A percentile compares a stretch with the other conserved stretches of the same genome.
Evolutionary conservation across 2,329 filamentous ascomycete species (phyloP).

Genomic region (Paraphaeosphaeria minitans): DNA sequence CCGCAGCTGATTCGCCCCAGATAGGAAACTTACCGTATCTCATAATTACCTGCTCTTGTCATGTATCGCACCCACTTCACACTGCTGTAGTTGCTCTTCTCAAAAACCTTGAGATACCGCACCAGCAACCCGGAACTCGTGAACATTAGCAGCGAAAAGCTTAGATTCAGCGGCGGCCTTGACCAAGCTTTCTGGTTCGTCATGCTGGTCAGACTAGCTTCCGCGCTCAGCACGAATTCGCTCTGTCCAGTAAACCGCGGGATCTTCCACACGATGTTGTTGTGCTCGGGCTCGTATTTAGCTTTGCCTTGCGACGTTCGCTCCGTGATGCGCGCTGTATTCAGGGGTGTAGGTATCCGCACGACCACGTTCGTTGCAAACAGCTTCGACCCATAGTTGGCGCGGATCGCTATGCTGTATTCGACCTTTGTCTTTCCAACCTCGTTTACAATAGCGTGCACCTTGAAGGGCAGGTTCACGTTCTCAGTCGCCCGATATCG

Average conservation of each 20-base stretch:
- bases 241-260: conserved; percentile 97
- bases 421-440: conserved; percentile 97
- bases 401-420: conserved; percentile 96
- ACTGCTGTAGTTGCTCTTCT: conserved; percentile 98
- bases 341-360: conserved; percentile 92
- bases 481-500: conserved; percentile 97
- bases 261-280: conserved; percentile 99
- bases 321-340: conserved; percentile 92
- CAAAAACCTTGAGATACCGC: conserved; percentile 96
- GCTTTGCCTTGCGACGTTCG: conserved; percentile 94
- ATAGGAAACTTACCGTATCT: conserved; percentile 71
- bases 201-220: conserved; percentile 93
- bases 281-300: conserved; percentile 97
- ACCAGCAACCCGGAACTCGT: conserved; percentile 92
- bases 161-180: conserved; percentile 86
- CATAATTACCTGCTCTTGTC: conserved; percentile 96
- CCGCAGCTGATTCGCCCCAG: no score
- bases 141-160: conserved; percentile 96
- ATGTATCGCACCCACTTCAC: conserved; percentile 99
- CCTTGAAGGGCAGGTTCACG: conserved; percentile 97
- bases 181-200: conserved; percentile 98
- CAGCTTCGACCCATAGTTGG: conserved; percentile 94
- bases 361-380: conserved; percentile 97
- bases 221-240: conserved; percentile 92
- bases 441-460: conserved; percentile 98